phyloP scores from a whole-genome alignment of 805 yeast species.

The Saccharomycopsis javanensis region DNA sequence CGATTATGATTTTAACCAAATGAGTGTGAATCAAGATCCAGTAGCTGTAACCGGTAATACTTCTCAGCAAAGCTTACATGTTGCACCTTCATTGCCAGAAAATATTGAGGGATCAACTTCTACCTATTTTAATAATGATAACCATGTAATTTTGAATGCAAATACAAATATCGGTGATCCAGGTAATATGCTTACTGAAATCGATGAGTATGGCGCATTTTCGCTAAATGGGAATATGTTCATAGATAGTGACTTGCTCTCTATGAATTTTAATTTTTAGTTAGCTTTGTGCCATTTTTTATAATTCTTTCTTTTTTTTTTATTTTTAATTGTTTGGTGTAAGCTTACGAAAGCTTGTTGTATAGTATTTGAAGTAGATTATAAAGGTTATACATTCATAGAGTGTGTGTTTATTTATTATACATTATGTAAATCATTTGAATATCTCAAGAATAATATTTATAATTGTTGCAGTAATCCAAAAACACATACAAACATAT shows the following conservation, averaged over 20 bases:
- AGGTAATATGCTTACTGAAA: constrained; percentile 7
- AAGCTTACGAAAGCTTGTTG: too few relatives aligned
- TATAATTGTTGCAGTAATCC: constrained; percentile 22
- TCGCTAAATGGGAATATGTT: constrained; percentile 5
- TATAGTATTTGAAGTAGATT: not conserved
- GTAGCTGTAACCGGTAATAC: not conserved
- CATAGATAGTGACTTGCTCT: not conserved
- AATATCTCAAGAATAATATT: constrained; percentile 22
- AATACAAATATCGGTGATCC: not conserved
- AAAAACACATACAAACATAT: constrained; percentile 21
- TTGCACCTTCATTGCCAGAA: not conserved
- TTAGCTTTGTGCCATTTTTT: not conserved
- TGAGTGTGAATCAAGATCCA: not conserved
- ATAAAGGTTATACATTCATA: not conserved
- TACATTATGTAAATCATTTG: not conserved
- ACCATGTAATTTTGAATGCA: not conserved
- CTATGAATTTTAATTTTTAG: not conserved
- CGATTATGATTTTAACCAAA: not conserved
- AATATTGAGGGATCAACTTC: not conserved
- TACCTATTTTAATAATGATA: not conserved
- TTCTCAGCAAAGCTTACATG: not conserved
- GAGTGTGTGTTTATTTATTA: not conserved
- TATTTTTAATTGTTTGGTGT: not conserved
- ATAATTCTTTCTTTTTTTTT: not conserved
- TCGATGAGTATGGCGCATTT: constrained; percentile 12